Evolutionary conservation across 179 eudicot genomes (phyloP), one percentile per base, ranked within the genome.

Genomic region (Beta macrorhiza): DNA sequence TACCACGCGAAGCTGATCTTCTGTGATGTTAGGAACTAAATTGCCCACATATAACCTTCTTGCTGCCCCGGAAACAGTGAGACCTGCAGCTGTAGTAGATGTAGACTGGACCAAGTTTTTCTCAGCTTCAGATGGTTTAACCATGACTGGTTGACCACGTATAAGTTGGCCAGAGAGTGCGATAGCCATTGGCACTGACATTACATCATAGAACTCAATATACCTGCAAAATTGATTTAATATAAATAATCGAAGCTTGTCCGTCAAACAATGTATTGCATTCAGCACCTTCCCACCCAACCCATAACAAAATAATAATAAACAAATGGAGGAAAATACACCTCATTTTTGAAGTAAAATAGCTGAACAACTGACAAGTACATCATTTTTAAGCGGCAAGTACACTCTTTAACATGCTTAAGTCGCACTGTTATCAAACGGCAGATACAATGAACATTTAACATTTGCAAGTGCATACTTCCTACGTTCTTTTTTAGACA

Each of bases 121-220:
- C 86, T 93, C 99, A 78, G 97, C 99, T 89, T 93, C 98, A 73
- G 97, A 95, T 67, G 98, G 98, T 74, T 93, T 95, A 76, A 95
- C 97, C 97, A 95, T 95, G 73, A 95, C 89, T n/a, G 98, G 93
- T 14, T 87, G 91, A 67, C 97, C 96, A 85, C 91, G 94, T 78
- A 95, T 92, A 71, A 85, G 91, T 84, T 91, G 98, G 81, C 98
- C 98, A 78, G 95, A 92, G 45, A 95, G 89, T 47, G 98, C 98
- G 77, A 95, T 95, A 81, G 97, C 98, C 98, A 95, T 93, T 52
- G 98, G 98, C 67, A 95, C 98, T 16, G 98, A 93, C 98, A 95
- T 91, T 16, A 83, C 87, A 87, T 95, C 98, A 82, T 88, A 93
- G 87, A 95, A 95, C 83, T 95, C 98, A 75, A 95, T 84, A 83